phyloP scores from a whole-genome alignment of 345 rosid species.

The Populus euphratica region DNA sequence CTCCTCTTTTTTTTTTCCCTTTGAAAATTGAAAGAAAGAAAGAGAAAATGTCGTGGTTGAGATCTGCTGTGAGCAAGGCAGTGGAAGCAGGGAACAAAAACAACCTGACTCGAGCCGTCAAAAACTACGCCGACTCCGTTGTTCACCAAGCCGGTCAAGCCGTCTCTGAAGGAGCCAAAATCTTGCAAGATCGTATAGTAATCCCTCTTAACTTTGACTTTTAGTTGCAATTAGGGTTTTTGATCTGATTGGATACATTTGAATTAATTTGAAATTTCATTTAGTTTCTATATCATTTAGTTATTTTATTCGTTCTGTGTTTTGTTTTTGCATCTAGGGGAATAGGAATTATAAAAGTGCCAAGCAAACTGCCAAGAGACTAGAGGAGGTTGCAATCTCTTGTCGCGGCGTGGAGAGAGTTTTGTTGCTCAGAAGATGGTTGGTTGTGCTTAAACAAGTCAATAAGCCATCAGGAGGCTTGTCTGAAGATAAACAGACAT shows the following conservation, averaged over 20 bases:
- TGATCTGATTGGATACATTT: neutral
- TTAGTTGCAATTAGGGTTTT: neutral
- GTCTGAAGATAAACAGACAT: constrained; percentile 41
- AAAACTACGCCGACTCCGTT: constrained; percentile 87
- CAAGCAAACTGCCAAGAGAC: constrained; percentile 65
- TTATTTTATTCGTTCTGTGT: too few relatives aligned
- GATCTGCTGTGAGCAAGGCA: constrained; percentile 85
- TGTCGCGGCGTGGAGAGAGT: constrained; percentile 74
- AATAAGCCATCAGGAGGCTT: constrained; percentile 40
- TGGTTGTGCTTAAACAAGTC: constrained; percentile 66
- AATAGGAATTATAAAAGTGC: constrained; percentile 57
- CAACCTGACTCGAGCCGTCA: constrained; percentile 84
- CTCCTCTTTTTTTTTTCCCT: neutral
- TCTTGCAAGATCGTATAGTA: constrained; percentile 93
- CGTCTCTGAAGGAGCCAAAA: constrained; percentile 93
- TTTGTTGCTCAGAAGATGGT: constrained; percentile 72
- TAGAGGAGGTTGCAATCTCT: constrained; percentile 83
- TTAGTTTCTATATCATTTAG: neutral
- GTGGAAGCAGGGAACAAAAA: constrained; percentile 95
- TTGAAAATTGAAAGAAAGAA: neutral
- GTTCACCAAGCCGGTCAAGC: constrained; percentile 97
- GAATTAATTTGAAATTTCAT: neutral
- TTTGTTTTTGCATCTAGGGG: constrained; percentile 38
- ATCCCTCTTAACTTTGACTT: constrained; percentile 5
- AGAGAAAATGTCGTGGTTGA: constrained; percentile 63